Evolutionary conservation across 2,329 filamentous ascomycete species (phyloP), one percentile per base, ranked within the genome.

Genomic region (Pseudogymnoascus destructans): DNA sequence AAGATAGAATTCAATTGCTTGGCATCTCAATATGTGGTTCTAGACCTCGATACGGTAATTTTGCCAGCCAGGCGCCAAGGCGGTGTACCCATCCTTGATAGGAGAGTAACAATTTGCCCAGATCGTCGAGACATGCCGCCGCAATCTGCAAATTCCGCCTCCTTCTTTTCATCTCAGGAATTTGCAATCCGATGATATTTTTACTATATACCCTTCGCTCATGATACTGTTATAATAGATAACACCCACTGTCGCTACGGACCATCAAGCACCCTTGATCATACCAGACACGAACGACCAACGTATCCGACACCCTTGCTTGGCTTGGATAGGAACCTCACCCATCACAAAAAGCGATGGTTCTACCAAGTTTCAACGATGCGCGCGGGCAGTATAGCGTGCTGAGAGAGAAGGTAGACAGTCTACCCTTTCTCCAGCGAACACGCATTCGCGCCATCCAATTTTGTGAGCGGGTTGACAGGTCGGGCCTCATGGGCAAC

Each of bases 101-200:
- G 40, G 40, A 49, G 40, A 49, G 40, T 21, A 49, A 49, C 40
- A 49, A 49, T 49, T 49, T 49, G 40, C 40, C 40, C 21, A 49
- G 40, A 49, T 49, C 40, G 40, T 49, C 40, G 27, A 49, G 40
- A 49, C 40, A 49, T 5, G 6, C n/a, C n/a, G n/a, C n/a, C 17
- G 21, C 21, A 49, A 49, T 49, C 40, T 49, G 40, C 40, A 25
- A 49, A 49, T 49, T 49, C 40, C 40, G 15, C 40, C 23, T 27
- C 7, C 21, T 8, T 5, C 21, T 25, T 49, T 49, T 6, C 40
- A 49, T 49, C 40, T 49, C 21, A 25, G 40, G 40, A 49, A 49
- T 49, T 49, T 4, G 13, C n/a, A 25, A 49, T 15, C 13, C 8
- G 13, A 25, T 49, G 13, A n/a, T 49, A 23, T 46, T 25, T 46